Percentiles rank a stretch among this genome's conserved stretches.
These are phyloP conservation scores for Pyrenophora graminea DNA, from an alignment of 2,329 filamentous ascomycete genomes.

Conservation along the genomic window DNA sequence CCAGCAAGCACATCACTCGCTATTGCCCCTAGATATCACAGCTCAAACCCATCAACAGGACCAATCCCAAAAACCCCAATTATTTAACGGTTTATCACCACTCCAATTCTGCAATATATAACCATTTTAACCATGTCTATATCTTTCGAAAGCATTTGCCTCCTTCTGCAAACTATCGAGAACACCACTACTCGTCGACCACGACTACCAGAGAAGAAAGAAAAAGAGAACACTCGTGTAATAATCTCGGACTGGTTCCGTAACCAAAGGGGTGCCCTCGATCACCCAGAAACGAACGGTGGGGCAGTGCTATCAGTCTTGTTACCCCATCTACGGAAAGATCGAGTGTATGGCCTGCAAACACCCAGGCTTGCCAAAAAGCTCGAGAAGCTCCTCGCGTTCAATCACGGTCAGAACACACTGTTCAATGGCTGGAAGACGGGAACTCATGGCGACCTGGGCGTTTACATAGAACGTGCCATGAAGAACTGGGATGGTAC, in stretches of 20 bases:
- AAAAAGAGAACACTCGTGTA: constrained; percentile 35
- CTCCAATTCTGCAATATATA: background rate
- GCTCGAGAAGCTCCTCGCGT: constrained; percentile 67
- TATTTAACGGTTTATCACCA: no score
- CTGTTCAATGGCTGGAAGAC: constrained; percentile 67
- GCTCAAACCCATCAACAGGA: no score
- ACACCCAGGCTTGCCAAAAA: constrained; percentile 65
- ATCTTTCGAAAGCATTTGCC: constrained; percentile 71
- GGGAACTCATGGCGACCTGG: constrained; percentile 68
- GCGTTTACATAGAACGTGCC: constrained; percentile 69
- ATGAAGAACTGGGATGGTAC: constrained; percentile 61
- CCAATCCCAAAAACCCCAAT: no score
- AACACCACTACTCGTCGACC: constrained; percentile 49
- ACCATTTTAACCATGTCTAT: constrained; percentile 59
- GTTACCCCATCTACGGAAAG: constrained; percentile 74
- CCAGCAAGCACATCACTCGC: constrained; percentile 1
- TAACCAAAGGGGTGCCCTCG: constrained; percentile 62
- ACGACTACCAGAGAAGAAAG: constrained; percentile 41
- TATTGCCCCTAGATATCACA: background rate
- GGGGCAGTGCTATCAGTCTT: constrained; percentile 74
- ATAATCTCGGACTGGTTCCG: constrained; percentile 70
- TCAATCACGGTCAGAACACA: constrained; percentile 64
- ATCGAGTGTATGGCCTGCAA: constrained; percentile 77
- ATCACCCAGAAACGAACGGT: constrained; percentile 60
- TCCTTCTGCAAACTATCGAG: constrained; percentile 72